Percentiles rank a stretch among this genome's conserved stretches.
Conservation (phyloP, 345 rosid genomes). For the Sisymbrium altissimum region DNA sequence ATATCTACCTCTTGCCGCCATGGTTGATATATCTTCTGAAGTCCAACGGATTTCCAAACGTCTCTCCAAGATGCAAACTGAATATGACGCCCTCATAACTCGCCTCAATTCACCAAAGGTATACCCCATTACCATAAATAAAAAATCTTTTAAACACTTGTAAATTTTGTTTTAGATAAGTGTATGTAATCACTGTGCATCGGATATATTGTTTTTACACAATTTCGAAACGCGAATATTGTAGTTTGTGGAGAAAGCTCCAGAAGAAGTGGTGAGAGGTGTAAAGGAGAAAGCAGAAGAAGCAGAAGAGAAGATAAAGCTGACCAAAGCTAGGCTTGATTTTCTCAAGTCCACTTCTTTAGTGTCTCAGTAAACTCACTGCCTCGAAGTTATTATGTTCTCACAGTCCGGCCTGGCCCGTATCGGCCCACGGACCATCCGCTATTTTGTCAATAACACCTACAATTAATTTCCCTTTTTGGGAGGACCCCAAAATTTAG, state of each 20-base stretch:
- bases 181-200: not conserved
- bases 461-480: not conserved
- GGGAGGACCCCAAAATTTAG: not conserved
- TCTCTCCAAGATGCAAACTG: slow-evolving; percentile 81
- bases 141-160: not conserved
- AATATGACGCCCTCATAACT: slow-evolving; percentile 65
- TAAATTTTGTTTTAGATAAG: not conserved
- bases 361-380: slow-evolving; percentile 43
- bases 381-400: not conserved
- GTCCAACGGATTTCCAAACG: slow-evolving; percentile 87
- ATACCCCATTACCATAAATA: slow-evolving; percentile 11
- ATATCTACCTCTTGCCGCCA: slow-evolving; percentile 87
- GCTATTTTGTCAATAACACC: not conserved
- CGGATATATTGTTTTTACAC: not conserved
- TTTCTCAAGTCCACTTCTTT: slow-evolving; percentile 68
- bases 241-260: slow-evolving; percentile 88
- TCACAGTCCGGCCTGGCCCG: not conserved
- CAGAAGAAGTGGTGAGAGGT: slow-evolving; percentile 72
- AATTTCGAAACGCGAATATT: not conserved
- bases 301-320: slow-evolving; percentile 81
- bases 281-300: slow-evolving; percentile 82
- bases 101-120: slow-evolving; percentile 84
- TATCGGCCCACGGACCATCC: slow-evolving; percentile 15
- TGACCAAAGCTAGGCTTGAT: slow-evolving; percentile 68
- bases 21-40: slow-evolving; percentile 92